Evolutionary conservation across 257 asterid species (phyloP).

Genomic region (Misopates orontium): DNA sequence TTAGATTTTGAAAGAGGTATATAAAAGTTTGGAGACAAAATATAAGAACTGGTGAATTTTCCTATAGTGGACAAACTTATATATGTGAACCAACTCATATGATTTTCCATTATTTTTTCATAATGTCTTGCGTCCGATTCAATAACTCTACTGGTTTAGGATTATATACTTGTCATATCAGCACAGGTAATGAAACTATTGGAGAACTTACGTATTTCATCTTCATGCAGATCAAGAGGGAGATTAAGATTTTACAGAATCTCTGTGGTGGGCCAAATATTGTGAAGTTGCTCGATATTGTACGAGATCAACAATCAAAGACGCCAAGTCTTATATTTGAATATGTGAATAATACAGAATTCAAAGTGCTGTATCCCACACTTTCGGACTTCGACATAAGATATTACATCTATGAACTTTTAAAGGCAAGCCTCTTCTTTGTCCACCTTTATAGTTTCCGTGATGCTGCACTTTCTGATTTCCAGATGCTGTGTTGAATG

Average conservation of each 20-base stretch:
- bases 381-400: conserved; percentile 56
- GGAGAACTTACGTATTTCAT: too few relatives aligned
- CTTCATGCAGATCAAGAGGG: conserved; percentile 62
- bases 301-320: conserved; percentile 68
- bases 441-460: not conserved
- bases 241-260: conserved; percentile 65
- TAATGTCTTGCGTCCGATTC: too few relatives aligned
- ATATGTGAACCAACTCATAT: too few relatives aligned
- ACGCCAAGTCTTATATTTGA: conserved; percentile 68
- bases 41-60: too few relatives aligned
- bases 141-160: too few relatives aligned
- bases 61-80: too few relatives aligned
- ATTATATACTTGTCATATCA: not conserved
- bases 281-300: conserved; percentile 60
- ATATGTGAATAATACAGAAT: conserved; percentile 61
- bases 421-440: conserved; percentile 40
- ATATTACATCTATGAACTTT: conserved; percentile 58
- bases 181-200: too few relatives aligned
- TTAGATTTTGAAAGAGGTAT: too few relatives aligned
- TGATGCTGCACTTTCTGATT: too few relatives aligned
- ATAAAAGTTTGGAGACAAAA: too few relatives aligned
- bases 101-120: too few relatives aligned
- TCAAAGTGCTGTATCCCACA: conserved; percentile 60
- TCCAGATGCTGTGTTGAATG: too few relatives aligned
- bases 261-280: conserved; percentile 70